Base-by-base conservation (phyloP, 169 alveolate species). In the Plasmodium yoelii region DNA sequence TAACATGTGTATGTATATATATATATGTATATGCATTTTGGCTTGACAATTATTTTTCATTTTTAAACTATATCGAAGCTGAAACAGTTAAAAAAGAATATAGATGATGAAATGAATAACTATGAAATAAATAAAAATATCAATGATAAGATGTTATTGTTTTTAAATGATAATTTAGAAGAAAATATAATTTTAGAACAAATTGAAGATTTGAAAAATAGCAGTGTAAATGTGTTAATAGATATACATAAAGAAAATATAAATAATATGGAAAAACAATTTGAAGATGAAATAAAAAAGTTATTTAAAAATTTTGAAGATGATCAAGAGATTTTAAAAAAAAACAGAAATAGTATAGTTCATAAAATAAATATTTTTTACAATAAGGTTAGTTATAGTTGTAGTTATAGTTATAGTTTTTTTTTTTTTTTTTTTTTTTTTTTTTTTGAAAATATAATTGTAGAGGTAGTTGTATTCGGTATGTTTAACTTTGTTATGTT, bases 111-210 rank as follows among this genome's bases (percentile, higher is more conserved):
- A 61, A 61, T 75, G 9, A 46, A 39, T 61, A 75, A 75, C 74
- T 68, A 75, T 5, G 88, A 75, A 39, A 56, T 75, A 49, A 75
- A 75, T 56, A 75, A 75, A 60, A 75, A 75, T 51, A 75, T 75
- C n/a, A 75, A 75, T 28, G 75, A 75, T 26, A 75, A 75, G 22
- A 24, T 75, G 28, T 51, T 75, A 34, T 42, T 75, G 34, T 75
- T 75, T 63, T 55, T 75, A 12, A 75, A 75, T 18, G 75, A 75
- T 13, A 69, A 75, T 18, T 39, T 75, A 44, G 88, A 75, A 39
- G 75, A 63, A 65, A 68, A 75, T 22, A 5, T 15, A 28, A 64
- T 75, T 61, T 60, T 75, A 53, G 88, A 75, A 10, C 24, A 75
- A 75, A 61, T 75, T 13, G 88, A 75, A 6, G 88, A 75, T 8